Base-by-base conservation (phyloP, 768 basidiomycete species). In the Nidularia pulvinata region DNA sequence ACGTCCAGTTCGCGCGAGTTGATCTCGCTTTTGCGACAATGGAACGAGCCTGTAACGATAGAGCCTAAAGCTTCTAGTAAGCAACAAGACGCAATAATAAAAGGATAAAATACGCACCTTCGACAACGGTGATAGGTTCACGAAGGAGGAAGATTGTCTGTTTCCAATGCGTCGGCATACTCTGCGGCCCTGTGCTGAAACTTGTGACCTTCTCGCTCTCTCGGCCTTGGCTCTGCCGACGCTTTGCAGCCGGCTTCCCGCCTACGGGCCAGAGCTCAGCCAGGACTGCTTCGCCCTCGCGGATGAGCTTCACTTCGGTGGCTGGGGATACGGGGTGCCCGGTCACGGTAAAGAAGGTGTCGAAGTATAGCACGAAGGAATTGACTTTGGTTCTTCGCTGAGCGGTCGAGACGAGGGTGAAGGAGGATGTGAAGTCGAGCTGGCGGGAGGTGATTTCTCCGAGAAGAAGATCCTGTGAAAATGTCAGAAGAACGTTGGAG, bases 161-260 rank as follows among this genome's bases (percentile, higher is more conserved):
- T 66, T 94, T 95, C 96, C 96, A 98, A 67, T 99, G 96, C 30
- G 95, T 98, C 7, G 92, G 85, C 22, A 83, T 82, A 53, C 91
- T 95, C 60, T 73, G 73, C 7, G 96, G 95, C 0, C 96, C 93
- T 0, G 96, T 98, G 60, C 92, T 95, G 70, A 99, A 92, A 66
- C 89, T 92, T 5, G 80, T 83, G 6, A 85, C 73, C 36, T 71
- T 74, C 53, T 78, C 77, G 55, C 74, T 77, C 49, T 69, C 73
- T 3, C 69, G 69, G n/a, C 80, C 75, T 5, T 75, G 59, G 64
- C 88, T 89, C 55, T 81, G 78, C 33, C 88, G 73, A 32, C 89
- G 75, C 53, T 82, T 75, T 1, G 80, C 74, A 2, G 83, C 81
- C 3, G 80, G 70, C 59, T 84, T 87, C 1, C 87, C 84, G 0